A percentile compares a stretch with the other conserved stretches of the same genome.
These are phyloP conservation scores for Trichoderma arundinaceum DNA, from an alignment of 2,329 filamentous ascomycete species.

Conservation along the genomic window DNA sequence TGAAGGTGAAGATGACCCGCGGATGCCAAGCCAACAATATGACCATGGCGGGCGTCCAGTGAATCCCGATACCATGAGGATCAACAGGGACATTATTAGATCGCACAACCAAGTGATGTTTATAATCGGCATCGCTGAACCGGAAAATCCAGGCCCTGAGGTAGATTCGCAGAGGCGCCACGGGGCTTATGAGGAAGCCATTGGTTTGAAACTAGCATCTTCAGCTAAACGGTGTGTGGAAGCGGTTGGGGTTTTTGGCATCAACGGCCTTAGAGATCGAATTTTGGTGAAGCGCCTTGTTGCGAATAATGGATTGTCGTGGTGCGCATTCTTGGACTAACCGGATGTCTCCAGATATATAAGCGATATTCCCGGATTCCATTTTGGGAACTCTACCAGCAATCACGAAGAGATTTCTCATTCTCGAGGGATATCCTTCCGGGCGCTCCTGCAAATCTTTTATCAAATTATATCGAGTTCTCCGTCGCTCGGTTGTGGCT, in stretches of 20 bases:
- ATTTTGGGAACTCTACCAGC: slow-evolving; percentile 52
- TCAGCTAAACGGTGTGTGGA: slow-evolving; percentile 44
- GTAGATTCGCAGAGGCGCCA: slow-evolving; percentile 52
- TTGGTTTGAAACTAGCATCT: slow-evolving; percentile 50
- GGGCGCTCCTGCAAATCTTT: slow-evolving; percentile 42
- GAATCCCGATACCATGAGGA: slow-evolving; percentile 59
- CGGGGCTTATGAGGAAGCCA: slow-evolving; percentile 53
- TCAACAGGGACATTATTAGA: slow-evolving; percentile 63
- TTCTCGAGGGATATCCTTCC: slow-evolving; percentile 43
- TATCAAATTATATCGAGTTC: slow-evolving; percentile 42
- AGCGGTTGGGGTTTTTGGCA: slow-evolving; percentile 56
- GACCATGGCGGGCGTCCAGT: slow-evolving; percentile 62
- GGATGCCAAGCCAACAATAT: slow-evolving; percentile 55
- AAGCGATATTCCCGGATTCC: slow-evolving; percentile 55
- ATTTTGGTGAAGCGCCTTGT: slow-evolving; percentile 52
- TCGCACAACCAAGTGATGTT: slow-evolving; percentile 69
- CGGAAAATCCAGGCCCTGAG: slow-evolving; percentile 55
- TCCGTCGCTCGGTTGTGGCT: slow-evolving; percentile 39
- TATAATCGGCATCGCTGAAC: slow-evolving; percentile 66
- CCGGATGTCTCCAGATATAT: slow-evolving; percentile 52
- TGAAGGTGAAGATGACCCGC: slow-evolving; percentile 50
- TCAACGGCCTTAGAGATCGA: slow-evolving; percentile 59
- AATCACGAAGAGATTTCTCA: slow-evolving; percentile 40
- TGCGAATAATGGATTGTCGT: background rate
- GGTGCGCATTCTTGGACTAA: slow-evolving; percentile 16